Percentiles rank a stretch among this genome's conserved stretches.
Conservation (phyloP, 805 yeast genomes). For the Saturnispora sanitii region DNA sequence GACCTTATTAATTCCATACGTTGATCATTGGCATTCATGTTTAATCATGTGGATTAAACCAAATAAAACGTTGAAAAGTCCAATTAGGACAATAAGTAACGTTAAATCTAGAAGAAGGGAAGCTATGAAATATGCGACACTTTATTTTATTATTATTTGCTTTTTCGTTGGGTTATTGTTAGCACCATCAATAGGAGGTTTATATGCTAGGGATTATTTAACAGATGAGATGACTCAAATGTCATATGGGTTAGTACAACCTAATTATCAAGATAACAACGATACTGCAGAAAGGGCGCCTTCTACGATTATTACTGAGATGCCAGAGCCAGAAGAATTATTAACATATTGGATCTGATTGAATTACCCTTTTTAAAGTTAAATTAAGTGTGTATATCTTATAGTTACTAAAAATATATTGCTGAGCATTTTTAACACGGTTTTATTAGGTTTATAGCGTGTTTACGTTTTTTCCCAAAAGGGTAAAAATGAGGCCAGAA, state of each 20-base stretch:
- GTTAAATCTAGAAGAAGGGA: conserved; percentile 31
- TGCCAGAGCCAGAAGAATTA: conserved; percentile 18
- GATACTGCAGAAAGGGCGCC: conserved; percentile 59
- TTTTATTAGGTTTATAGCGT: not conserved
- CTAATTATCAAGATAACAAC: conserved; percentile 48
- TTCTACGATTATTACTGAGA: conserved; percentile 26
- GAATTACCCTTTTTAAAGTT: no score
- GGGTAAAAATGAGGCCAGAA: not conserved
- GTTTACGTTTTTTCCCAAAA: not conserved
- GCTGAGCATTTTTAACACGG: not conserved
- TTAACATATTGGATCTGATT: conserved; percentile 23
- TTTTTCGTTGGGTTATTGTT: conserved; percentile 33
- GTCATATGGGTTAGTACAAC: conserved; percentile 41
- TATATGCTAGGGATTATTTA: conserved; percentile 9
- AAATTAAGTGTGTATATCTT: no score
- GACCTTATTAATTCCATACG: conserved; percentile 33
- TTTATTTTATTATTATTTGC: conserved; percentile 35
- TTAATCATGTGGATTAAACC: conserved; percentile 43
- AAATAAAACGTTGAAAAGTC: conserved; percentile 27
- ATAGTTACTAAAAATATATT: not conserved
- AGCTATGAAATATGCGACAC: conserved; percentile 35
- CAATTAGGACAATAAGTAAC: conserved; percentile 32
- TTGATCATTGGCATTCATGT: conserved; percentile 39
- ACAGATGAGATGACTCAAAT: conserved; percentile 13
- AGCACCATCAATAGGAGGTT: conserved; percentile 36